phyloP scores from a whole-genome alignment of 2,329 filamentous ascomycete species.

The Nectriaceae sp. region DNA sequence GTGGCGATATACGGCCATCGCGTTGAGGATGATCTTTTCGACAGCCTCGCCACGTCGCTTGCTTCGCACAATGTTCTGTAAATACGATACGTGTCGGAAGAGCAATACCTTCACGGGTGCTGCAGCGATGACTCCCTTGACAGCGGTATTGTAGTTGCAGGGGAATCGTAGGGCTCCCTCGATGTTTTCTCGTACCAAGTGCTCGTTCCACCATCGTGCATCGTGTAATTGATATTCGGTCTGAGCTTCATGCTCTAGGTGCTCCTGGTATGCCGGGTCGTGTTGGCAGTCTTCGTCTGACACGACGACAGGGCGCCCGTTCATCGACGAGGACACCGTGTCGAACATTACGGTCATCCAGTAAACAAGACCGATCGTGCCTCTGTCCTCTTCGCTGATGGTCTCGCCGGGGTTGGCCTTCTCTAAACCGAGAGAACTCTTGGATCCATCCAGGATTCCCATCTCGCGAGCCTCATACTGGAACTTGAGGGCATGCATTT shows the following conservation, averaged over 20 bases:
- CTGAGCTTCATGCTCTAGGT: slow-evolving; percentile 19
- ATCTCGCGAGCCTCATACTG: slow-evolving; percentile 33
- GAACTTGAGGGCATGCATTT: slow-evolving; percentile 40
- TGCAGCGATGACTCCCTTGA: slow-evolving; percentile 50
- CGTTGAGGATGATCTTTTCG: slow-evolving; percentile 50
- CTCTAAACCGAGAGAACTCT: slow-evolving; percentile 27
- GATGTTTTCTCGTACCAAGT: slow-evolving; percentile 35
- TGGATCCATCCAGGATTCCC: slow-evolving; percentile 26
- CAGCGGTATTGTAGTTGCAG: slow-evolving; percentile 54
- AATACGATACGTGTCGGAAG: slow-evolving; percentile 56
- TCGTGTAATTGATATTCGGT: slow-evolving; percentile 21
- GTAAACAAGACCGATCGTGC: slow-evolving; percentile 57
- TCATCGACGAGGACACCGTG: slow-evolving; percentile 57
- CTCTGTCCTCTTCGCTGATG: slow-evolving; percentile 33
- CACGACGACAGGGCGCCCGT: slow-evolving; percentile 38
- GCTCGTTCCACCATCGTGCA: slow-evolving; percentile 35
- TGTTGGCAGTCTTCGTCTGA: slow-evolving; percentile 43
- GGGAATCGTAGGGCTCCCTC: slow-evolving; percentile 47
- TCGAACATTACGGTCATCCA: slow-evolving; percentile 64
- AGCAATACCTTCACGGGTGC: slow-evolving; percentile 61
- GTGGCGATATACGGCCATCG: slow-evolving; percentile 53
- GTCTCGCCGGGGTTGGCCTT: slow-evolving; percentile 21
- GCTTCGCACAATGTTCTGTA: slow-evolving; percentile 53
- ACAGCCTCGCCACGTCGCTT: slow-evolving; percentile 37
- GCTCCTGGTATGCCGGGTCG: slow-evolving; percentile 29